These are phyloP conservation scores for Croton setiger DNA, from an alignment of 441 rosid species.

Conservation along the genomic window DNA sequence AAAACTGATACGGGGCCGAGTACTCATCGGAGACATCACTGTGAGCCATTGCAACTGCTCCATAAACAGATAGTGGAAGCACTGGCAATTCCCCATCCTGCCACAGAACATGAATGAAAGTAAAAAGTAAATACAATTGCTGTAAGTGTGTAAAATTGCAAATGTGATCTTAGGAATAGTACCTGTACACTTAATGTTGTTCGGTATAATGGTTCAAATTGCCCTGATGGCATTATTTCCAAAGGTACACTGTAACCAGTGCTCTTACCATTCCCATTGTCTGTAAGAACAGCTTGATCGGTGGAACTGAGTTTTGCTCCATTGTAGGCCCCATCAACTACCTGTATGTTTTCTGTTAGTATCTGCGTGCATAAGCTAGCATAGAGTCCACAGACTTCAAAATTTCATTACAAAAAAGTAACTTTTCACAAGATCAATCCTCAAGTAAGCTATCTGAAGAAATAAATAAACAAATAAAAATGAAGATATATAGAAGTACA, in stretches of 20 bases:
- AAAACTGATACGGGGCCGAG: constrained; percentile 88
- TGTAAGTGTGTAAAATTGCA: neutral
- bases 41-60: constrained; percentile 97
- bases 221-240: constrained; percentile 90
- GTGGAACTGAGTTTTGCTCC: constrained; percentile 57
- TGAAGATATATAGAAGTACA: neutral
- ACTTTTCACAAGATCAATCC: neutral
- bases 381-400: neutral
- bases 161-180: constrained; percentile 4
- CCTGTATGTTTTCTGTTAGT: constrained; percentile 35
- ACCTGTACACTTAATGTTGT: constrained; percentile 83
- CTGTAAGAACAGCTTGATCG: constrained; percentile 74
- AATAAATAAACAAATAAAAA: neutral
- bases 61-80: constrained; percentile 87
- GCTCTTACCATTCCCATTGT: constrained; percentile 49
- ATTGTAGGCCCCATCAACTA: constrained; percentile 75
- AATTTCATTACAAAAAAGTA: neutral
- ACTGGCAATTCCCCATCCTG: constrained; percentile 96
- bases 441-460: neutral
- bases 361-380: neutral
- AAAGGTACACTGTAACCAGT: constrained; percentile 63
- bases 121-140: neutral
- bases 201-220: constrained; percentile 89
- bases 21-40: constrained; percentile 78
- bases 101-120: constrained; percentile 12